Evolutionary conservation across 192 early-diverging fungal genomes (phyloP), one percentile per base, ranked within the genome.

Genomic region (Linnemannia hyalina): DNA sequence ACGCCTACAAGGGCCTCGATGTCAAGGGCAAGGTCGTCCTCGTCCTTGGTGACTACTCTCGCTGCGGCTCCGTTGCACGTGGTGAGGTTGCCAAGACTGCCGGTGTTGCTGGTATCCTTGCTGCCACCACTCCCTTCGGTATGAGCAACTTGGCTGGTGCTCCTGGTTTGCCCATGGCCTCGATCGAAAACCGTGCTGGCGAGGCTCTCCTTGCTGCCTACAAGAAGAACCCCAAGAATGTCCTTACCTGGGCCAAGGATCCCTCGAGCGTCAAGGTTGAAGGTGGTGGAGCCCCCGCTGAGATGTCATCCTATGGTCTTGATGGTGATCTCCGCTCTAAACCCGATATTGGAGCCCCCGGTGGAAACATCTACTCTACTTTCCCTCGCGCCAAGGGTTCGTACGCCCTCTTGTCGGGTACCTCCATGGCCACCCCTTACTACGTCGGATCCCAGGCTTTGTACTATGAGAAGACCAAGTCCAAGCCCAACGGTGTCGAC

Each of bases 281-380:
- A 57, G 77, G 74, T 46, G 89, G 88, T 46, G 93, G 93, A 63
- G 92, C 88, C 20, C 88, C 95, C 18, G 96, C 96, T 23, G 77
- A 76, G 69, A 96, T 95, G 78, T 94, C 95, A 16, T 95, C 94
- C 44, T 91, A 90, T 71, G 97, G 97, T 40, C 91, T 94, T 0
- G 93, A 91, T 71, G 90, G 89, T 29, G 92, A 96, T 69, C 87
- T 97, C 52, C 81, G 91, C n/a, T 73, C 93, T 38, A 92, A 92
- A 63, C 91, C 91, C 36, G 87, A 92, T 77, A 42, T 93, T 75
- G 80, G 76, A 41, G 91, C 89, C 75, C 82, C 90, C 36, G 93
- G 93, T 41, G 90, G 90, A 22, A 83, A 74, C 65, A 89, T 93
- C 6, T 90, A 90, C 70, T 92, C 91, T 44, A 89, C 89, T 57